Evolutionary conservation across 2,329 filamentous ascomycete genomes (phyloP).

Genomic region (Colletotrichum theobromicola): DNA sequence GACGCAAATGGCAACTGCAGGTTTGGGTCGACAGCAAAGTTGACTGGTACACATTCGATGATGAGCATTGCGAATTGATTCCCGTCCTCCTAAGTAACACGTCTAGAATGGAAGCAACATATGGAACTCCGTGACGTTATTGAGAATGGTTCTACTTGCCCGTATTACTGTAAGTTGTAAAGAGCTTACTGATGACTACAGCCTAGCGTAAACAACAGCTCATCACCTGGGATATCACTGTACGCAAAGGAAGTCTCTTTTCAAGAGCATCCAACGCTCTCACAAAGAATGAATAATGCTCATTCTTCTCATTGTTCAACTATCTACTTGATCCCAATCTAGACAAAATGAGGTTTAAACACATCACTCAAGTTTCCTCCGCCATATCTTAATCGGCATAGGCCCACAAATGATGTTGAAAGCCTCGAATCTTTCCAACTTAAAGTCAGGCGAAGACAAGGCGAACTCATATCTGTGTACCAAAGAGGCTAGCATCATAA

Average conservation of each 20-base stretch:
- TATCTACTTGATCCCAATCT: neutral
- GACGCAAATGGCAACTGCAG: neutral
- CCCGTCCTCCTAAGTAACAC: neutral
- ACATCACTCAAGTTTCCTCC: neutral
- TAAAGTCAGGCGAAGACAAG: neutral
- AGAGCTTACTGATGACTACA: neutral
- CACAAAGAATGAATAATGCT: neutral
- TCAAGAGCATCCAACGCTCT: neutral
- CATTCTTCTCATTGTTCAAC: accelerated
- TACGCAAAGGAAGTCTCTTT: neutral
- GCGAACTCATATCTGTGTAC: constrained; percentile 49
- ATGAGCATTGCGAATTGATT: neutral
- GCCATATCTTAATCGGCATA: constrained; percentile 9
- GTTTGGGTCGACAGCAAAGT: neutral
- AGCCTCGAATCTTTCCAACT: constrained; percentile 1
- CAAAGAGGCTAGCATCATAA: constrained; percentile 45
- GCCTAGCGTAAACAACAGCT: neutral
- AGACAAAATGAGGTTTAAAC: neutral
- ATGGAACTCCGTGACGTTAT: accelerated
- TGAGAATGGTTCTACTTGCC: accelerated
- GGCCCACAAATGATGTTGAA: constrained; percentile 5
- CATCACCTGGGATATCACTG: neutral
- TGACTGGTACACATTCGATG: neutral
- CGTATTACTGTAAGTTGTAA: neutral
- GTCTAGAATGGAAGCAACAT: neutral